These are phyloP conservation scores for Melastoma candidum DNA, from an alignment of 441 rosid genomes.

Conservation along the genomic window DNA sequence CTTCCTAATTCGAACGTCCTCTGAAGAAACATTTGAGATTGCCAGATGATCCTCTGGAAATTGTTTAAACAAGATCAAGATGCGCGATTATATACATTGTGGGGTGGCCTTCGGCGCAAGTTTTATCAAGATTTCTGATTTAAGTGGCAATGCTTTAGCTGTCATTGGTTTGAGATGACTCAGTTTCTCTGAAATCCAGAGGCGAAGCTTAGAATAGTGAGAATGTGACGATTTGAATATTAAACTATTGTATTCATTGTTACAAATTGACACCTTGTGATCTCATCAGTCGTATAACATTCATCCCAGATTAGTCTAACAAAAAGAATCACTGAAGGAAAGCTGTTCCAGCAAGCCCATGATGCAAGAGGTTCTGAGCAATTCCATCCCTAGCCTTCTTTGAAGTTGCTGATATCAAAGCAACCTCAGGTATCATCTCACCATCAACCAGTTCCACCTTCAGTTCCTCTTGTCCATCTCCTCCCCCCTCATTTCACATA, in stretches of 20 bases:
- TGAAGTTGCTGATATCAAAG: slow-evolving; percentile 45
- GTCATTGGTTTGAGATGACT: too few species aligned
- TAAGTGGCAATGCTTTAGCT: too few species aligned
- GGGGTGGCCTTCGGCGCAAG: too few species aligned
- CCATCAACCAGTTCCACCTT: slow-evolving; percentile 46
- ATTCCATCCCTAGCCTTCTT: slow-evolving; percentile 57
- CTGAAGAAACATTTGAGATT: slow-evolving; percentile 8
- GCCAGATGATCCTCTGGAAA: neutral
- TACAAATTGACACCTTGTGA: too few species aligned
- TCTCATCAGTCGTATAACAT: too few species aligned
- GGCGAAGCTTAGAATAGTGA: too few species aligned
- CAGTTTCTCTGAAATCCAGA: too few species aligned
- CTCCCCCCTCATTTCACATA: slow-evolving; percentile 54
- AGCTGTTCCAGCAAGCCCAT: slow-evolving; percentile 73
- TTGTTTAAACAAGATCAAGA: neutral
- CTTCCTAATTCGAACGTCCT: slow-evolving; percentile 33
- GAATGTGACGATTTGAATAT: too few species aligned
- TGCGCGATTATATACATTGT: too few species aligned
- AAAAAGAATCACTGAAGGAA: slow-evolving; percentile 27
- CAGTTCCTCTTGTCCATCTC: slow-evolving; percentile 30
- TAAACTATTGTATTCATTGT: too few species aligned
- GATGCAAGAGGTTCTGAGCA: slow-evolving; percentile 63
- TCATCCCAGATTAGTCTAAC: too few species aligned
- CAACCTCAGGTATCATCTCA: slow-evolving; percentile 52
- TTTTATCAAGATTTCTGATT: too few species aligned